Evolutionary conservation across 768 basidiomycete genomes (phyloP).

Genomic region (Hysterangium stoloniferum): DNA sequence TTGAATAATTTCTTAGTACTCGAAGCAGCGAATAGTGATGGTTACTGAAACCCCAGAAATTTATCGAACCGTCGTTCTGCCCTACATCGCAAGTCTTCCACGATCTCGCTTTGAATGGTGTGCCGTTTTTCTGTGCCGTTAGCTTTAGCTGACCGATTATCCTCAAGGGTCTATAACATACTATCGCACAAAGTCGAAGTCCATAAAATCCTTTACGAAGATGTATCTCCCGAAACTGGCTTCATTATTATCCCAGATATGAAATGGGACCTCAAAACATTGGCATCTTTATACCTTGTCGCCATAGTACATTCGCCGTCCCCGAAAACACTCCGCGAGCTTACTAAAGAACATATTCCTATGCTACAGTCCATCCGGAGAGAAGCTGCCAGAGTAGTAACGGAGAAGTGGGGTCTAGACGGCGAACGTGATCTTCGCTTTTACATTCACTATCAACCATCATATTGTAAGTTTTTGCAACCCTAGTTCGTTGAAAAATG

Average conservation of each 20-base stretch:
- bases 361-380: slow-evolving; percentile 60
- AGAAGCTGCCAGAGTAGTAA: slow-evolving; percentile 44
- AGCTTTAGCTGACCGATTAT: neutral
- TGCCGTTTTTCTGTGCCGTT: slow-evolving; percentile 11
- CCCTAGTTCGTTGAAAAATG: neutral
- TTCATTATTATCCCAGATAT: slow-evolving; percentile 90
- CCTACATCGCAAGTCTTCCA: slow-evolving; percentile 74
- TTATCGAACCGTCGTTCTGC: slow-evolving; percentile 62
- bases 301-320: slow-evolving; percentile 57
- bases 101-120: slow-evolving; percentile 77
- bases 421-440: slow-evolving; percentile 53
- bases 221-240: slow-evolving; percentile 37
- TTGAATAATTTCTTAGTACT: slow-evolving; percentile 48
- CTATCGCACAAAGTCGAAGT: slow-evolving; percentile 69
- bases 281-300: slow-evolving; percentile 79
- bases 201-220: slow-evolving; percentile 60
- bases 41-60: slow-evolving; percentile 78
- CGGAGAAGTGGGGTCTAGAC: slow-evolving; percentile 58
- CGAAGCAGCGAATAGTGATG: slow-evolving; percentile 60
- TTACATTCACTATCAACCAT: slow-evolving; percentile 93
- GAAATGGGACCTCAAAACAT: slow-evolving; percentile 85
- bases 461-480: slow-evolving; percentile 68
- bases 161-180: slow-evolving; percentile 75
- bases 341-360: slow-evolving; percentile 52
- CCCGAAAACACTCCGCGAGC: slow-evolving; percentile 71